Percentiles rank a stretch among this genome's conserved stretches.
These are phyloP conservation scores for Fraxinus platypoda DNA, from an alignment of 305 asterid genomes.

Conservation along the genomic window DNA sequence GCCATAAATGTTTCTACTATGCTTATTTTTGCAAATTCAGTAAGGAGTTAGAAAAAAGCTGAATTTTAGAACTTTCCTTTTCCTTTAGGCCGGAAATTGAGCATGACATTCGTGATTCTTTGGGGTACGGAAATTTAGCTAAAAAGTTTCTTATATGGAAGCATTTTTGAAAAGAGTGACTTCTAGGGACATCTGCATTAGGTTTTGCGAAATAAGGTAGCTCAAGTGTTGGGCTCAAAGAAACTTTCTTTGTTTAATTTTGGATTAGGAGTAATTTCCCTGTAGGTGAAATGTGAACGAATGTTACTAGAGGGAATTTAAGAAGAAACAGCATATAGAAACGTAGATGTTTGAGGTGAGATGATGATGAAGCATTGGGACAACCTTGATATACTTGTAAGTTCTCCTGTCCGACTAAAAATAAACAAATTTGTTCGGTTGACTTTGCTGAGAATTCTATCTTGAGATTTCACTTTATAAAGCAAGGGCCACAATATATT, in stretches of 20 bases:
- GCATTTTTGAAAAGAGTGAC: neutral
- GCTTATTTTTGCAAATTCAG: neutral
- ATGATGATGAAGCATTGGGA: neutral
- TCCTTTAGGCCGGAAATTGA: neutral
- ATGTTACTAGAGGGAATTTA: neutral
- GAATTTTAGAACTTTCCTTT: neutral
- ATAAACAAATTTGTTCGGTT: too few relatives aligned
- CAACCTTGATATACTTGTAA: neutral
- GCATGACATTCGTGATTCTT: neutral
- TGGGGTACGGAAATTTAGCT: neutral
- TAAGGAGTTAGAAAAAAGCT: neutral
- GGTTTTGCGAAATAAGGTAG: neutral
- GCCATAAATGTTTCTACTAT: neutral
- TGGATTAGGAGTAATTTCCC: neutral
- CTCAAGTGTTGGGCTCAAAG: neutral
- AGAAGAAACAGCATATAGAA: neutral
- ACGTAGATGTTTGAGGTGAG: neutral
- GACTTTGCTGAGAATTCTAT: neutral
- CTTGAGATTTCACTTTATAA: neutral
- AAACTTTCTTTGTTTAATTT: neutral
- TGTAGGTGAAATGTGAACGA: neutral
- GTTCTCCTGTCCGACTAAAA: neutral
- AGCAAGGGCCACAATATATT: neutral
- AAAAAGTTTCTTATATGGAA: neutral
- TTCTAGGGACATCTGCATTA: neutral